phyloP scores from a whole-genome alignment of 1,284 basidiomycete genomes.

The Filobasidium uniguttulatum region DNA sequence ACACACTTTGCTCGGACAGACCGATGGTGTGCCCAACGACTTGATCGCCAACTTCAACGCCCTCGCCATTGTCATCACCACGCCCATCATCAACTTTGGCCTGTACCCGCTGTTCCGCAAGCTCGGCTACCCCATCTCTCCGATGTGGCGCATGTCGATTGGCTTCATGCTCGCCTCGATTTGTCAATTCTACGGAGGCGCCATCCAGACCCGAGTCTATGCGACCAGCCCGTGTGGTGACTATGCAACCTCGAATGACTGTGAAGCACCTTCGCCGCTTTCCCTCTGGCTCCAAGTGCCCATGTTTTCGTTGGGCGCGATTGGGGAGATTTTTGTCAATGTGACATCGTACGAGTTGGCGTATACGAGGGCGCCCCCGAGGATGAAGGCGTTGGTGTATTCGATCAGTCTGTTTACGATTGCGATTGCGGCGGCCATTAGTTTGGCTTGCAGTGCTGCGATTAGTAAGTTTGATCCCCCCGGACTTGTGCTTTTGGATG shows the following conservation, averaged over 20 bases:
- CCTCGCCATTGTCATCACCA: constrained; percentile 37
- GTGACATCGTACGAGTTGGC: constrained; percentile 42
- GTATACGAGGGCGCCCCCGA: constrained; percentile 37
- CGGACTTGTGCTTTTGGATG: neutral
- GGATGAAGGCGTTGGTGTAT: constrained; percentile 38
- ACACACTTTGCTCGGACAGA: neutral
- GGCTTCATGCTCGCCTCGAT: neutral
- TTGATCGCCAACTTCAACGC: constrained; percentile 37
- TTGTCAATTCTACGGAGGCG: constrained; percentile 31
- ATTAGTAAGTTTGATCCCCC: neutral
- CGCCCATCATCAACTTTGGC: constrained; percentile 38
- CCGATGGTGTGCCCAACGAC: constrained; percentile 4
- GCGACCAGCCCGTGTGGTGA: constrained; percentile 37
- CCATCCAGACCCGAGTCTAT: constrained; percentile 41
- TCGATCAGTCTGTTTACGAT: constrained; percentile 37
- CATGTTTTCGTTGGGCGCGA: constrained; percentile 38
- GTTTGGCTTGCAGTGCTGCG: neutral
- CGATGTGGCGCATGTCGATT: constrained; percentile 30
- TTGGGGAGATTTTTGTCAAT: constrained; percentile 41
- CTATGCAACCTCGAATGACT: constrained; percentile 29
- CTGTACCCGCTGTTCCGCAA: constrained; percentile 38
- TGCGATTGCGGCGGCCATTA: constrained; percentile 32
- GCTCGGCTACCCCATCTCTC: constrained; percentile 30
- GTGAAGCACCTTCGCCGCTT: constrained; percentile 17
- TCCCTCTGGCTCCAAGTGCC: constrained; percentile 37